A percentile compares a stretch with the other conserved stretches of the same genome.
Evolutionary conservation across 2,329 filamentous ascomycete species (phyloP).

Genomic region (Amphichorda felina): DNA sequence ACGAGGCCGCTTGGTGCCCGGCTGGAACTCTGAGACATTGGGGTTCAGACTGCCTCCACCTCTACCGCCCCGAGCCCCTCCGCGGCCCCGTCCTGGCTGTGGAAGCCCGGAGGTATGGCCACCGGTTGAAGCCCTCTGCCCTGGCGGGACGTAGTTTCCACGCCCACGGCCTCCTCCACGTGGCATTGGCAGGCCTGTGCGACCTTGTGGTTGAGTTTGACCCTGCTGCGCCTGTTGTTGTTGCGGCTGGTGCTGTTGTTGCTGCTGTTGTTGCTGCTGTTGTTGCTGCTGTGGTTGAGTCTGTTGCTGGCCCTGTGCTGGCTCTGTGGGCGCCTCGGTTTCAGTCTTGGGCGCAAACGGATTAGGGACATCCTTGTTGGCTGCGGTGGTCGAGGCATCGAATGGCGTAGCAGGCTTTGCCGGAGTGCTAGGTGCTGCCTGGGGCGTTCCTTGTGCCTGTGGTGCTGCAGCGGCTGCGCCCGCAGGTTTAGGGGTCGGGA

Average conservation of each 20-base stretch:
- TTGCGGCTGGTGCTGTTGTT: slow-evolving; percentile 7
- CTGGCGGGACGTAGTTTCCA: slow-evolving; percentile 23
- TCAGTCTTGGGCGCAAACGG: slow-evolving; percentile 15
- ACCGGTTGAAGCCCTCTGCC: slow-evolving; percentile 21
- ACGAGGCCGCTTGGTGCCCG: slow-evolving; percentile 43
- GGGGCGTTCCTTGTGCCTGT: too few species aligned
- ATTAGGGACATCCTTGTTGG: too few species aligned
- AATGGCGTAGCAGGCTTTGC: slow-evolving; percentile 8
- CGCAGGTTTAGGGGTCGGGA: background rate
- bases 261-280: slow-evolving; percentile 4
- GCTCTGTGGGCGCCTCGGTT: slow-evolving; percentile 5
- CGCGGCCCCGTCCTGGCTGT: slow-evolving; percentile 23
- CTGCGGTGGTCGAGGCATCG: slow-evolving; percentile 6
- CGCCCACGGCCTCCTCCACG: slow-evolving; percentile 24
- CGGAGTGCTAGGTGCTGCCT: slow-evolving; percentile 1
- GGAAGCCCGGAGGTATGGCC: slow-evolving; percentile 19
- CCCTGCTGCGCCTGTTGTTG: slow-evolving; percentile 9
- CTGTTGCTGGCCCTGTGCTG: slow-evolving; percentile 4
- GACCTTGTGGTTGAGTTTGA: slow-evolving; percentile 9
- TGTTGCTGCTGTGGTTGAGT: slow-evolving; percentile 6
- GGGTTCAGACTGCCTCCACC: slow-evolving; percentile 31
- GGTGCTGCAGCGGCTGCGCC: too few species aligned
- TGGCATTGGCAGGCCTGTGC: slow-evolving; percentile 28
- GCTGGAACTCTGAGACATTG: slow-evolving; percentile 41
- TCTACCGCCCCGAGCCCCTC: slow-evolving; percentile 27